Conservation (phyloP, 2,329 filamentous ascomycete species). For the Hypocreales sp. region DNA sequence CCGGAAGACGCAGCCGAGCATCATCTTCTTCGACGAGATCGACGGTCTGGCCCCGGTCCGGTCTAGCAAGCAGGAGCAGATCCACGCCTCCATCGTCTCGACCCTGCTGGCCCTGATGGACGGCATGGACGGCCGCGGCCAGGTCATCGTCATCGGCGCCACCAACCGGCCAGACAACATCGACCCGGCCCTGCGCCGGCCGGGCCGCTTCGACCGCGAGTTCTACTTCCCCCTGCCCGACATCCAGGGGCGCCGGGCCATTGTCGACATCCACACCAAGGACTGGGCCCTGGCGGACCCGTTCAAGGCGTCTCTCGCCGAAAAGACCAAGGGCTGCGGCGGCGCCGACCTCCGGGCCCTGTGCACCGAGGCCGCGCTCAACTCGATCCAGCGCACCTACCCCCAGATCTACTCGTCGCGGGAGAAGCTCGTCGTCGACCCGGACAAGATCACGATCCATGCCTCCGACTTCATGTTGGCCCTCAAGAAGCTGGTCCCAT, state of each 20-base stretch:
- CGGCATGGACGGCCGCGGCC: slow-evolving; percentile 93
- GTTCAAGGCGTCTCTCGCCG: slow-evolving; percentile 74
- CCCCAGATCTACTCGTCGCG: slow-evolving; percentile 90
- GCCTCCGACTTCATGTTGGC: slow-evolving; percentile 97
- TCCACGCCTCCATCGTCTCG: slow-evolving; percentile 93
- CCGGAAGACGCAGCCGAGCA: slow-evolving; percentile 87
- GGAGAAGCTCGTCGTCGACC: slow-evolving; percentile 79
- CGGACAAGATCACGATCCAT: slow-evolving; percentile 67
- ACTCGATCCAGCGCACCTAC: slow-evolving; percentile 88
- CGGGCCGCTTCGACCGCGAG: slow-evolving; percentile 90
- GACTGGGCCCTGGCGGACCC: slow-evolving; percentile 71
- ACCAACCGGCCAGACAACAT: slow-evolving; percentile 95
- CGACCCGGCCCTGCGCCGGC: slow-evolving; percentile 84
- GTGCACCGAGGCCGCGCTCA: slow-evolving; percentile 89
- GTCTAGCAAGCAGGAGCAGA: slow-evolving; percentile 97
- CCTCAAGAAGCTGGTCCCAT: slow-evolving; percentile 90
- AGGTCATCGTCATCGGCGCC: slow-evolving; percentile 97
- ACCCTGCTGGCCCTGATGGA: slow-evolving; percentile 92
- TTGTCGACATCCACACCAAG: slow-evolving; percentile 88
- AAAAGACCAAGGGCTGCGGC: slow-evolving; percentile 88
- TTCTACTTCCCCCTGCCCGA: slow-evolving; percentile 96
- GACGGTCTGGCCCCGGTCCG: slow-evolving; percentile 90
- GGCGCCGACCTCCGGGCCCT: slow-evolving; percentile 88
- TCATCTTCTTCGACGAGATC: slow-evolving; percentile 99
- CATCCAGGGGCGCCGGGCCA: slow-evolving; percentile 61